Conservation (phyloP, 441 rosid species). For the Gossypium davidsonii region DNA sequence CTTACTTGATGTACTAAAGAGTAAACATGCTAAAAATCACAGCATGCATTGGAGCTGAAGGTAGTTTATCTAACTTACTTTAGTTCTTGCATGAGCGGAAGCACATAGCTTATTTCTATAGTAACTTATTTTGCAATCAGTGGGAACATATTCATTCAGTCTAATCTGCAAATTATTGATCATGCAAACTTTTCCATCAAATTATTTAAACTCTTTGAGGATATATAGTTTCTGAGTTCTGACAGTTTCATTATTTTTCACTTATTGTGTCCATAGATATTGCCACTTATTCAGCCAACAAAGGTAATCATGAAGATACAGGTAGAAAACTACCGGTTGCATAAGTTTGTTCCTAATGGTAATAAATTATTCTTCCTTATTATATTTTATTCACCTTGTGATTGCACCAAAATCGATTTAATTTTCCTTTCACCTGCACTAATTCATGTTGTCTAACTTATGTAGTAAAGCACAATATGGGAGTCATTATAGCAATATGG, state of each 20-base stretch:
- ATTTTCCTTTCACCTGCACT: slow-evolving; percentile 15
- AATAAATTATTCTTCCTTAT: slow-evolving; percentile 7
- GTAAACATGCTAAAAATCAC: neutral
- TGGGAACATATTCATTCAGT: neutral
- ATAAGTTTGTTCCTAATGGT: slow-evolving; percentile 81
- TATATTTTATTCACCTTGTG: neutral
- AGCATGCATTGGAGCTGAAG: neutral
- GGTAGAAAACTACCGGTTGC: slow-evolving; percentile 63
- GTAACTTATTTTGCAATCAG: neutral
- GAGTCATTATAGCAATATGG: slow-evolving; percentile 90
- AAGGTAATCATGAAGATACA: slow-evolving; percentile 60
- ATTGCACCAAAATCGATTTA: neutral
- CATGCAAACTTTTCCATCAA: neutral
- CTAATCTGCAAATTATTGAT: neutral
- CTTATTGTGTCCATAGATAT: slow-evolving; percentile 47
- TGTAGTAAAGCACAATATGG: slow-evolving; percentile 72
- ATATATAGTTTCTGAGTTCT: slow-evolving; percentile 1
- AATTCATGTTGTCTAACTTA: slow-evolving; percentile 21
- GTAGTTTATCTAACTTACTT: neutral
- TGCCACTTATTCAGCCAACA: slow-evolving; percentile 78
- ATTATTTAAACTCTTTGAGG: neutral
- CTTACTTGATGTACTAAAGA: neutral
- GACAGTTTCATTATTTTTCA: neutral
- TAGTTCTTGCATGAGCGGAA: slow-evolving; percentile 1
- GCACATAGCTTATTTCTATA: neutral